These are phyloP conservation scores for Nemania bipapillata DNA, from an alignment of 2,329 filamentous ascomycete genomes.

Conservation along the genomic window DNA sequence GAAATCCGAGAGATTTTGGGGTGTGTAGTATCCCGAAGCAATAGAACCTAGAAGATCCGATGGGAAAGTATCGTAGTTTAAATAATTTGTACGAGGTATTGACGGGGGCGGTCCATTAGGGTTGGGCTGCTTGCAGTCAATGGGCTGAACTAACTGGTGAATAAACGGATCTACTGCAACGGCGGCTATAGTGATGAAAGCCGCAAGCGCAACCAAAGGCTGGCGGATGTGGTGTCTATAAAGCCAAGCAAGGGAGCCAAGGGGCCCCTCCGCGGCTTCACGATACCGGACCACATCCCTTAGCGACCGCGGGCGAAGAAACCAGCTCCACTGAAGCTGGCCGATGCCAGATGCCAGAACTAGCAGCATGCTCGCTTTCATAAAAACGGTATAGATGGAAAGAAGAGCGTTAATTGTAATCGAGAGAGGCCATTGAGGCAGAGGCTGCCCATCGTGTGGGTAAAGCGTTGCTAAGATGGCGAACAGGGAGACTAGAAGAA, in stretches of 20 bases:
- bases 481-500: constrained; percentile 26
- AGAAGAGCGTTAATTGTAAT: constrained; percentile 34
- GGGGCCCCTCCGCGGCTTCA: constrained; percentile 19
- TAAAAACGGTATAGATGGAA: constrained; percentile 24
- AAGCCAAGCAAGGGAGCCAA: constrained; percentile 23
- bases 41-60: constrained; percentile 11
- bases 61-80: constrained; percentile 23
- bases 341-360: constrained; percentile 18
- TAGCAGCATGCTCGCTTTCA: constrained; percentile 22
- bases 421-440: constrained; percentile 30
- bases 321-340: constrained; percentile 34
- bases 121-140: constrained; percentile 17
- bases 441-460: constrained; percentile 26
- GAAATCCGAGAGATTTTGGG: constrained; percentile 21
- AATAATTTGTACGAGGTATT: constrained; percentile 20
- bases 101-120: background rate
- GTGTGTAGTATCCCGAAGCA: constrained; percentile 18
- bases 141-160: constrained; percentile 14
- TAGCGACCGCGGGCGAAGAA: constrained; percentile 12
- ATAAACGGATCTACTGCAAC: constrained; percentile 25
- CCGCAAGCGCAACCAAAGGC: constrained; percentile 17
- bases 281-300: constrained; percentile 21
- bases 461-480: constrained; percentile 33
- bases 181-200: constrained; percentile 4
- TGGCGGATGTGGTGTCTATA: constrained; percentile 14